These are phyloP conservation scores for Rhodotorula diobovata DNA, from an alignment of 768 basidiomycete genomes.

Conservation along the genomic window DNA sequence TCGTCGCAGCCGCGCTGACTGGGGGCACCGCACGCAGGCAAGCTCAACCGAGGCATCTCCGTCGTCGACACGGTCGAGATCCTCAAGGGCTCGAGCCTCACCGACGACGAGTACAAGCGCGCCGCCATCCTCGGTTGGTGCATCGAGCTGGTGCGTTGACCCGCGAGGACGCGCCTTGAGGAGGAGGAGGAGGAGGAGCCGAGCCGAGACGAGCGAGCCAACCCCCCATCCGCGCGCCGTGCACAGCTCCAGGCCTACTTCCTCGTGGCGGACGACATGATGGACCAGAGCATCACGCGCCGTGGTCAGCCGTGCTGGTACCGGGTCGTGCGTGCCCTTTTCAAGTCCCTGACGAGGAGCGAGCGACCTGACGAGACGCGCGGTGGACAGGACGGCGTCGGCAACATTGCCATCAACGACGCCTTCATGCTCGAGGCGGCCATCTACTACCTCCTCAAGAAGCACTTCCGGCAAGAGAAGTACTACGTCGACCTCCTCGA, in stretches of 20 bases:
- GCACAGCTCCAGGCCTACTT: conserved; percentile 90
- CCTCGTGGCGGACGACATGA: conserved; percentile 94
- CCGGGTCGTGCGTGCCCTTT: conserved; percentile 51
- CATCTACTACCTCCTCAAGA: conserved; percentile 84
- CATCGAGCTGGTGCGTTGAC: conserved; percentile 74
- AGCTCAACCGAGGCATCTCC: conserved; percentile 93
- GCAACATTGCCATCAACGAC: conserved; percentile 90
- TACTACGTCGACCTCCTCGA: conserved; percentile 89
- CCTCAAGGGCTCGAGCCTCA: conserved; percentile 64
- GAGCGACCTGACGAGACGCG: neutral
- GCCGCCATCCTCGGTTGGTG: conserved; percentile 90
- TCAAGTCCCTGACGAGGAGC: neutral
- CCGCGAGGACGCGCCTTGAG: no score
- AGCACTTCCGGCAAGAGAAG: conserved; percentile 69
- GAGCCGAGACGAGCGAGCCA: neutral
- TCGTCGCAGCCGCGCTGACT: neutral
- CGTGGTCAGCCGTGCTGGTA: conserved; percentile 97
- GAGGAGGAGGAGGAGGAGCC: neutral
- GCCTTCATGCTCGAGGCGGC: conserved; percentile 91
- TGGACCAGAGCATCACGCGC: conserved; percentile 90
- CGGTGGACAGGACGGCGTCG: conserved; percentile 52
- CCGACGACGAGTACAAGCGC: conserved; percentile 80
- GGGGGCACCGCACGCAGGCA: conserved; percentile 53
- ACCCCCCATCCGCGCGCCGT: neutral
- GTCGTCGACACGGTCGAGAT: conserved; percentile 91